phyloP scores from a whole-genome alignment of 257 asterid species.

The Solanum lycopersicoides region DNA sequence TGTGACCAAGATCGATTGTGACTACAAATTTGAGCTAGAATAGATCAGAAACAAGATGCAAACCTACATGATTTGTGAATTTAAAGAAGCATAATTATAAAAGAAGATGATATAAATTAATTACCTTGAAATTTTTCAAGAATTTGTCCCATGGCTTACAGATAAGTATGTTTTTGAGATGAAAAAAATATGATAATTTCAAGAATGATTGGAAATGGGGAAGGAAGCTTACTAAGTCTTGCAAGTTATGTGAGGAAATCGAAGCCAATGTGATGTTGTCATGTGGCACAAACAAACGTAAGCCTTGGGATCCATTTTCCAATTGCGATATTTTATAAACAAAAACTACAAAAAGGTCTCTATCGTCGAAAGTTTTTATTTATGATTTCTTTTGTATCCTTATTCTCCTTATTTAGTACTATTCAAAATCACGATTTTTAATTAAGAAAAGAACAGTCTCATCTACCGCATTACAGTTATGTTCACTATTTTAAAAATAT shows the following conservation, averaged over 20 bases:
- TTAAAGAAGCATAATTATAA: background rate
- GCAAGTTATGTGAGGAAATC: background rate
- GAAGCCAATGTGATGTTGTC: background rate
- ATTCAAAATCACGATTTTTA: too few species aligned
- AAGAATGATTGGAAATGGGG: background rate
- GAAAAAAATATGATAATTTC: background rate
- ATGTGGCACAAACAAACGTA: constrained; percentile 4
- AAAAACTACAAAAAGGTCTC: background rate
- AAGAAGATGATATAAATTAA: background rate
- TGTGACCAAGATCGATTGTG: background rate
- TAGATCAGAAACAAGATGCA: background rate
- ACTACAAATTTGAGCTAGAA: background rate
- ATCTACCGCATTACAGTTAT: too few species aligned
- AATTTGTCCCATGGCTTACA: constrained; percentile 68
- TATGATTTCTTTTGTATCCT: too few species aligned
- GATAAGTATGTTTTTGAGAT: background rate
- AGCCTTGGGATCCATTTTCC: constrained; percentile 19
- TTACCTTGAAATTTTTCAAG: constrained; percentile 67
- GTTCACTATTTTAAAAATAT: too few species aligned
- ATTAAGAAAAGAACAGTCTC: too few species aligned
- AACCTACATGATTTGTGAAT: background rate
- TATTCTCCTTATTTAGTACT: too few species aligned
- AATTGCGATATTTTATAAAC: constrained; percentile 2
- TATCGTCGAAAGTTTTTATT: background rate
- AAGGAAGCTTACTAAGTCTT: background rate